A percentile compares a stretch with the other conserved stretches of the same genome.
Conservation (phyloP, 345 rosid species). For the Rubroshorea leprosula region DNA sequence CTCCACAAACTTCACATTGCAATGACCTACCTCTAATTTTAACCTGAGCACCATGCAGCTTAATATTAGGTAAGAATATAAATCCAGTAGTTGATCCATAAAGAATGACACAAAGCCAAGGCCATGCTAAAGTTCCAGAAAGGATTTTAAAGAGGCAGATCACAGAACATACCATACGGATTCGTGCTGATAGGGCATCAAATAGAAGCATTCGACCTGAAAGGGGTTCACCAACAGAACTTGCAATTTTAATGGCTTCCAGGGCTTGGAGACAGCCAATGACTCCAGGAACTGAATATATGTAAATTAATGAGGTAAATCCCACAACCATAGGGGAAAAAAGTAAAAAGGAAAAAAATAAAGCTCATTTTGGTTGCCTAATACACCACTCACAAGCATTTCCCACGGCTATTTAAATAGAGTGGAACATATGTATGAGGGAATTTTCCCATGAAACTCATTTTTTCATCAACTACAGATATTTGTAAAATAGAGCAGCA, state of each 20-base stretch:
- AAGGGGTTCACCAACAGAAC: constrained; percentile 79
- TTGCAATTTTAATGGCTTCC: constrained; percentile 90
- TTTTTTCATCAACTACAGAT: no score
- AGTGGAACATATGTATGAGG: no score
- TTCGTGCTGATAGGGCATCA: constrained; percentile 80
- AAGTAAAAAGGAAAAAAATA: neutral
- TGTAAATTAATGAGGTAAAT: neutral
- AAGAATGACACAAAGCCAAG: no score
- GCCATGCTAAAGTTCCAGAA: constrained; percentile 6
- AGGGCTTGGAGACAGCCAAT: constrained; percentile 95
- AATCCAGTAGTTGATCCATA: neutral
- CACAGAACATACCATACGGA: constrained; percentile 59
- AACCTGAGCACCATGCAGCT: constrained; percentile 38
- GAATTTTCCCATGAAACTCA: no score
- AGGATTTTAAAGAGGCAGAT: neutral
- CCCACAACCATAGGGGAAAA: neutral
- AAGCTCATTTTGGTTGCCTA: neutral
- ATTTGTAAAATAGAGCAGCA: no score
- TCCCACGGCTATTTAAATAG: no score
- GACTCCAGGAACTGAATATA: constrained; percentile 73
- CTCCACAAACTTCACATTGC: constrained; percentile 79
- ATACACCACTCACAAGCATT: no score
- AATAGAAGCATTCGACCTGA: constrained; percentile 84
- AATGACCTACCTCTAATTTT: constrained; percentile 71
- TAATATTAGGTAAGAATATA: constrained; percentile 6